Conservation (phyloP, 2,329 filamentous ascomycete genomes). For the Penicillium digitatum region DNA sequence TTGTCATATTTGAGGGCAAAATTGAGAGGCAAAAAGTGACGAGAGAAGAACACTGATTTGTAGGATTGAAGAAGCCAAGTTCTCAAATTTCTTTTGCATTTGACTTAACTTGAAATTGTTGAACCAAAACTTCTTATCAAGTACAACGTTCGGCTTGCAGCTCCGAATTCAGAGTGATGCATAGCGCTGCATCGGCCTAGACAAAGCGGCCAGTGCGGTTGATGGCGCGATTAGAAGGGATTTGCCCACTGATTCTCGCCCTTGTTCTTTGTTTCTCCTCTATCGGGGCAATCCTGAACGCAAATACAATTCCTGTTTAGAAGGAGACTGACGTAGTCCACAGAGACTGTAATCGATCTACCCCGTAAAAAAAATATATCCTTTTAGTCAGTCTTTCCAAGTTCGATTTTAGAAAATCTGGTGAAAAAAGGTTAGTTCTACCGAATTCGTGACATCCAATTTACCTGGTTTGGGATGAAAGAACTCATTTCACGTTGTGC, state of each 20-base stretch:
- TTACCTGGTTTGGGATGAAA: background rate
- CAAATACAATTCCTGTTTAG: background rate
- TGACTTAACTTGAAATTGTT: background rate
- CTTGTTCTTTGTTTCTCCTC: background rate
- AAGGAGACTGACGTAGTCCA: background rate
- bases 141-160: background rate
- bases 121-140: background rate
- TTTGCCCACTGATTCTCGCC: background rate
- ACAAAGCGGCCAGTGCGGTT: background rate
- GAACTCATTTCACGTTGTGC: background rate
- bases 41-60: background rate
- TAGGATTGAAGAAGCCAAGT: background rate
- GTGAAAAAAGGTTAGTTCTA: too few species aligned
- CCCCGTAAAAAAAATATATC: too few species aligned
- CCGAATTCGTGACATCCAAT: too few species aligned
- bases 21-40: background rate
- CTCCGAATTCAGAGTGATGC: background rate
- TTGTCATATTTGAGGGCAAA: background rate
- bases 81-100: background rate
- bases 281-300: background rate
- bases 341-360: background rate
- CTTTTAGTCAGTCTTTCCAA: background rate
- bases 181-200: background rate
- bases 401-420: background rate
- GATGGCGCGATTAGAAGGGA: background rate